Conservation (phyloP, 305 asterid genomes). For the Striga hermonthica region DNA sequence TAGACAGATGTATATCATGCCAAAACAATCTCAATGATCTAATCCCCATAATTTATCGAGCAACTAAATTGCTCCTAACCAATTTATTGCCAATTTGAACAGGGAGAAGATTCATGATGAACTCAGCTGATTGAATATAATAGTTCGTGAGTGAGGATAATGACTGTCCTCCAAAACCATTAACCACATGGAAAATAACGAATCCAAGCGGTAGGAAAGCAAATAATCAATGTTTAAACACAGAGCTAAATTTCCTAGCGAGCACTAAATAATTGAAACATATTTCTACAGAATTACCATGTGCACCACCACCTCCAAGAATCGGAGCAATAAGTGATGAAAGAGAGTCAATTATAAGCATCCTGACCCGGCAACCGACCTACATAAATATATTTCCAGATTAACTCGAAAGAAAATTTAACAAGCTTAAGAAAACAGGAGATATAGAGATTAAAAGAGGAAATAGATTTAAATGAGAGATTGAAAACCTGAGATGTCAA, state of each 20-base stretch:
- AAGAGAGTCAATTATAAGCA: conserved; percentile 78
- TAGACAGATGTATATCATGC: conserved; percentile 6
- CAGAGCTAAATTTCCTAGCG: no score
- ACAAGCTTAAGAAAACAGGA: conserved; percentile 24
- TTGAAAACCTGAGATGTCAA: conserved; percentile 58
- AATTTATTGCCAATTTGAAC: neutral
- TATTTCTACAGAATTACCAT: conserved; percentile 42
- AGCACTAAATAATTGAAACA: no score
- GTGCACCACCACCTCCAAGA: conserved; percentile 72
- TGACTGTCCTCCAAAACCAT: neutral
- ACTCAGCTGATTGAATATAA: conserved; percentile 5
- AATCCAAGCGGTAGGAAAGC: neutral
- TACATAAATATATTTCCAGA: conserved; percentile 32
- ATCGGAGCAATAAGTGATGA: conserved; percentile 83
- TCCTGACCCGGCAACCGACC: conserved; percentile 44
- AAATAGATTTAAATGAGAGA: neutral
- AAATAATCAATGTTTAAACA: neutral
- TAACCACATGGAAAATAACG: neutral
- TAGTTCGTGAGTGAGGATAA: neutral
- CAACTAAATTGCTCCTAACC: neutral
- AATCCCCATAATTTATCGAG: conserved; percentile 11
- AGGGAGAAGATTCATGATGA: conserved; percentile 9
- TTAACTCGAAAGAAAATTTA: conserved; percentile 17
- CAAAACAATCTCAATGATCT: conserved; percentile 15
- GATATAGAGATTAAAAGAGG: conserved; percentile 9